Base-by-base conservation (phyloP, 1,139 yeast species). In the Taphrina betulina region DNA sequence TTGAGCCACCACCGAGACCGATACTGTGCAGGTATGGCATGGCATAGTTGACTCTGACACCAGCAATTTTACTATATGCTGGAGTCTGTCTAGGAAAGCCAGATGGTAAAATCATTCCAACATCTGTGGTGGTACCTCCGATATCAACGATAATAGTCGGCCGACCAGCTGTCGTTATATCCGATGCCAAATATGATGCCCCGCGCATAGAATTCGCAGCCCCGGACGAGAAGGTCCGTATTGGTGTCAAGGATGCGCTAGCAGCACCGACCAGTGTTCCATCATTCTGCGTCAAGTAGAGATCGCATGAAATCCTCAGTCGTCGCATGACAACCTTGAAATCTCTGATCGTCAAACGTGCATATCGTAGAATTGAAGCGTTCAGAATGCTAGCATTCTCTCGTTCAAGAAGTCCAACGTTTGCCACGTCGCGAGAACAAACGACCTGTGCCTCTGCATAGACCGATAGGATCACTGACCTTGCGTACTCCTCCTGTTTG, bases 171-270 rank as follows among this genome's bases (percentile, higher is more conserved):
- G 60, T 57, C 19, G 69, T 69, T n/a, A 61, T 60, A 10, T 37
- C 22, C n/a, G 54, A 22, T 12, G 71, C 63, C 17, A 72, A 61
- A 57, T 73, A 71, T 0, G 76, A 70, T 1, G 77, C 78, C 29
- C 77, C 78, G 61, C 76, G 65, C 78, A 74, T 74, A 3, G 77
- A 73, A 60, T 74, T 74, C 5, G 77, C 74, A 0, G 77, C 74
- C 31, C 77, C 77, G 3, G 77, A 73, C 3, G 76, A 71, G 59
- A 74, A 74, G 0, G 77, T 74, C 53, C 71, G 63, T 33, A 74
- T 73, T 7, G 78, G 77, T 0, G 68, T 60, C 23, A 63, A 61
- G 17, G 71, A 60, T 0, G 76, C 76, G 34, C 69, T 75, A 12
- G 63, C 57, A 5, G 69, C 67, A 2, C 75, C 64, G 24, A 74